Conservation (phyloP, 2,329 filamentous ascomycete genomes). For the Calonectria montana region DNA sequence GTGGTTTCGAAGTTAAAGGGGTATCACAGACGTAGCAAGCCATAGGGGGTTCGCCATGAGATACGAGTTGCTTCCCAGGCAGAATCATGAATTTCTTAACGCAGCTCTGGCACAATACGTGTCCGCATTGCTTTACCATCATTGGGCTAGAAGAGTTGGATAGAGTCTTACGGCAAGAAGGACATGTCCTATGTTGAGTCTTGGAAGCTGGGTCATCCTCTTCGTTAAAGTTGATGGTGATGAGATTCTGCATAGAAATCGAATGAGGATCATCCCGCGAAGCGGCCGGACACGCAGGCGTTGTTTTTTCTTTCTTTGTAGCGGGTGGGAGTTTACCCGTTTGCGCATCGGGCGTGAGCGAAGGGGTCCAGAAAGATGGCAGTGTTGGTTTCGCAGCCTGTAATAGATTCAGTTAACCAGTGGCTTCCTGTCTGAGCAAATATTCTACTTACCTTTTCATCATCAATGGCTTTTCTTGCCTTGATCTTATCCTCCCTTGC, state of each 20-base stretch:
- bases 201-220: slow-evolving; percentile 65
- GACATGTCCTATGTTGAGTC: slow-evolving; percentile 70
- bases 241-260: slow-evolving; percentile 82
- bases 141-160: slow-evolving; percentile 86
- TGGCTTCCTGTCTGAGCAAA: not conserved
- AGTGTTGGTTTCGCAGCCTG: slow-evolving; percentile 74
- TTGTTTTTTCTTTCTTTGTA: slow-evolving; percentile 71
- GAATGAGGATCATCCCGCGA: slow-evolving; percentile 73
- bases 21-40: slow-evolving; percentile 88
- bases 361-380: slow-evolving; percentile 94
- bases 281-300: slow-evolving; percentile 83
- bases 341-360: slow-evolving; percentile 73
- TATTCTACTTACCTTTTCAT: slow-evolving; percentile 69
- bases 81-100: slow-evolving; percentile 84
- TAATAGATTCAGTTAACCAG: slow-evolving; percentile 16
- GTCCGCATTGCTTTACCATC: slow-evolving; percentile 88
- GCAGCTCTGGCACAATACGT: slow-evolving; percentile 89
- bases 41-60: slow-evolving; percentile 59
- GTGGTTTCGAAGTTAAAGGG: slow-evolving; percentile 69
- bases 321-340: slow-evolving; percentile 63
- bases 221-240: slow-evolving; percentile 81
- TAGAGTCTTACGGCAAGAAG: slow-evolving; percentile 85
- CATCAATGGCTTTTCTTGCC: slow-evolving; percentile 76
- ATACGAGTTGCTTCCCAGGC: slow-evolving; percentile 51
- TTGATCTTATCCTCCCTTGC: slow-evolving; percentile 76